Base-by-base conservation (phyloP, 176 grass and related monocot genomes). In the Aegilops tauschii region DNA sequence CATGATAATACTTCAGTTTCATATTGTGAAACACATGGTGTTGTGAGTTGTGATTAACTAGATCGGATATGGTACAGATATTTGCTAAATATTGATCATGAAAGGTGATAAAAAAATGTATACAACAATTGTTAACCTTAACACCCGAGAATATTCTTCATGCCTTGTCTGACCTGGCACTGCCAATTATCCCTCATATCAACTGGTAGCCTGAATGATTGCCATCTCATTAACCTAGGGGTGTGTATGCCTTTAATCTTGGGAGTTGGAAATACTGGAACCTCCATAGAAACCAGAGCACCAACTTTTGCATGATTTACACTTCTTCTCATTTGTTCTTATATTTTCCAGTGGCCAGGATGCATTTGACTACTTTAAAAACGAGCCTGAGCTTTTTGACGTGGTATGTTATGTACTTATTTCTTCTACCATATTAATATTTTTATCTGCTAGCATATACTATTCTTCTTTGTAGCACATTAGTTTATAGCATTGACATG, bases 321-420 rank as follows among this genome's bases (percentile, higher is more conserved):
- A 80, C 25, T 31, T 85, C 21, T 31, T 44, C 73, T 80, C 23
- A 85, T 75, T 66, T 68, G 6, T 76, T 42, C 14, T 47, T 81
- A 31, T 80, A 14, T 78, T 86, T 86, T 82, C 83, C 93, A 98
- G 91, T 70, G 92, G 96, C 56, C 40, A 88, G 77, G 96, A 98
- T 78, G 93, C 96, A 10, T 98, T 96, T 84, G 81, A 96, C 70
- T 94, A 94, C 82, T 98, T 98, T 80, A 96, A 91, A 78, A 65
- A 88, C 23, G 94, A 96, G 18, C 97, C 92, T 10, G 78, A 91
- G 21, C 88, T 96, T 82, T 98, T 98, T 85, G 82, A 88, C 88
- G 94, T 94, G 97, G 97, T 98, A 94, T 17, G 70, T 21, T 47
- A 74, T 32, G 32, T 37, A 69, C 35, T 68, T 69, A 58, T 40